A percentile compares a stretch with the other conserved stretches of the same genome.
Conservation (phyloP, 306 rosid genomes). For the Acacia crassicarpa region DNA sequence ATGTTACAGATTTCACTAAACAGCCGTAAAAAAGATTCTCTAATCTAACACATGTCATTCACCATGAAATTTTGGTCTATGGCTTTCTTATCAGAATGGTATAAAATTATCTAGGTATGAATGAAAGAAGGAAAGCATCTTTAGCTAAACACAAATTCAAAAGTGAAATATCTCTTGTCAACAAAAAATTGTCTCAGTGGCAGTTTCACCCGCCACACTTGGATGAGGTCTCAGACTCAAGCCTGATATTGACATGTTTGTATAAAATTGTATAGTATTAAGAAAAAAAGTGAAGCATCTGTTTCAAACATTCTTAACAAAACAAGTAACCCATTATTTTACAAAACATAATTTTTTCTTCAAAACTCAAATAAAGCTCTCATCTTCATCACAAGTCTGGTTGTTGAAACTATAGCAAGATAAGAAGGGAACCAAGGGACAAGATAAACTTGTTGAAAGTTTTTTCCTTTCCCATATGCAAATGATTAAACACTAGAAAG, state of each 20-base stretch:
- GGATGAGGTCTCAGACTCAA: no score
- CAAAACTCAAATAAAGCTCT: not conserved
- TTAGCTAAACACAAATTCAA: not conserved
- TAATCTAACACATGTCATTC: not conserved
- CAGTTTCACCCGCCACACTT: no score
- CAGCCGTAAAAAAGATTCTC: not conserved
- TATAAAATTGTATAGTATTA: no score
- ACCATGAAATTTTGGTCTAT: not conserved
- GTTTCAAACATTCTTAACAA: not conserved
- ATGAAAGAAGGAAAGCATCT: conserved; percentile 2
- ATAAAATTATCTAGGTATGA: conserved; percentile 4
- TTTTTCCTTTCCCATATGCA: not conserved
- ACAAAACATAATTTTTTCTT: no score
- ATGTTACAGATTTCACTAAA: no score
- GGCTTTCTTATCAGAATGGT: not conserved
- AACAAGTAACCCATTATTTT: not conserved
- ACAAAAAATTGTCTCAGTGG: no score
- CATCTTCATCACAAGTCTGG: not conserved
- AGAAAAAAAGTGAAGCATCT: not conserved
- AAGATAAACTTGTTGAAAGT: not conserved
- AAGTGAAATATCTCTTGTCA: not conserved
- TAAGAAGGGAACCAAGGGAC: conserved; percentile 9
- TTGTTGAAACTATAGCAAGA: not conserved
- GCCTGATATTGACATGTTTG: no score
- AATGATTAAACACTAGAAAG: conserved; percentile 15